phyloP scores from a whole-genome alignment of 2,329 filamentous ascomycete species.

The Aureobasidium musti region DNA sequence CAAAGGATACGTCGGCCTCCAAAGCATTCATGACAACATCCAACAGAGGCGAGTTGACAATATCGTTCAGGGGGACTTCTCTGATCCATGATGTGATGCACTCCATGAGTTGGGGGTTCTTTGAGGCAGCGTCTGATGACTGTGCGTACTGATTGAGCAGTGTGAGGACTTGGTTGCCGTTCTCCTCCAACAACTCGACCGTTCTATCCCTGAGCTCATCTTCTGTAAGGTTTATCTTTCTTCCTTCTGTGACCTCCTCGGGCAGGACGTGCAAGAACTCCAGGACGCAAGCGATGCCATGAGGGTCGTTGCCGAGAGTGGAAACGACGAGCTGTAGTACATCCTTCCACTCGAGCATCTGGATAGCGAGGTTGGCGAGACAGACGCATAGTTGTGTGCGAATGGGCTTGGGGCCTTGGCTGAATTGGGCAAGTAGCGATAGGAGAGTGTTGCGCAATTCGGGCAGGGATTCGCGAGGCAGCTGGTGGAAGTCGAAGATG shows the following conservation, averaged over 20 bases:
- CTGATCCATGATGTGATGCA: constrained; percentile 97
- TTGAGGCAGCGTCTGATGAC: constrained; percentile 81
- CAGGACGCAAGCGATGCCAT: constrained; percentile 82
- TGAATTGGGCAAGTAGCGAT: constrained; percentile 76
- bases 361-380: constrained; percentile 89
- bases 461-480: constrained; percentile 72
- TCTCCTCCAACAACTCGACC: constrained; percentile 84
- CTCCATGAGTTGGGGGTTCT: constrained; percentile 87
- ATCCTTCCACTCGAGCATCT: constrained; percentile 95
- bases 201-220: constrained; percentile 88
- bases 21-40: constrained; percentile 78
- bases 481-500: constrained; percentile 90
- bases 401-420: constrained; percentile 72
- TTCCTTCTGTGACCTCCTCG: constrained; percentile 98
- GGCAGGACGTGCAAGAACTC: constrained; percentile 96
- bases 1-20: constrained; percentile 72
- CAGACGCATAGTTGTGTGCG: constrained; percentile 93
- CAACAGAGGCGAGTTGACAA: constrained; percentile 83
- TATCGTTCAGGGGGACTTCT: constrained; percentile 80
- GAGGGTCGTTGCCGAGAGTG: constrained; percentile 72
- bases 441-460: constrained; percentile 83
- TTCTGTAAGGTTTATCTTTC: constrained; percentile 99
- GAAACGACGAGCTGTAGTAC: constrained; percentile 80
- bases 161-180: constrained; percentile 81
- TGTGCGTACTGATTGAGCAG: constrained; percentile 88